Base-by-base conservation (phyloP, 768 basidiomycete species). In the Leucosporidium creatinivorum region DNA sequence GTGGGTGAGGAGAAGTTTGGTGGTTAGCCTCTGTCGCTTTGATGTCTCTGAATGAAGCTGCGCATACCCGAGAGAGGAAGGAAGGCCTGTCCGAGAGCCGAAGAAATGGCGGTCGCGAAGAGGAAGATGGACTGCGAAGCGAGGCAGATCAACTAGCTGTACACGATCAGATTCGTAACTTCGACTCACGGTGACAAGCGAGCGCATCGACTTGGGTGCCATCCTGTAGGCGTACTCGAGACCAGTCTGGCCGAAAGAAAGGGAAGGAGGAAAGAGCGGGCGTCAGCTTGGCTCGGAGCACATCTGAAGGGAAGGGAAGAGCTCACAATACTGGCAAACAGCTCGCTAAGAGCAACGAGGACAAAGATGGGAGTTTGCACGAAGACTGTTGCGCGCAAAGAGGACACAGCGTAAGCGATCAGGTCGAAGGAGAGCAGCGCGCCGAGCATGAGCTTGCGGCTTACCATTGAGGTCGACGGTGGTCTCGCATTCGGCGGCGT, bases 191-290 rank as follows among this genome's bases (percentile, higher is more conserved):
- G 89, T 89, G 65, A 93, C 89, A 65, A 92, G 84, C 52, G 88
- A 89, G 31, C 85, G 84, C 91, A 92, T 92, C 79, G 88, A 88
- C 78, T 81, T 85, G 18, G 91, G 91, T 23, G 89, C 90, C 78
- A 91, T 69, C 31, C 87, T 89, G 80, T 87, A 91, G n/a, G 89
- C 89, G 73, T 91, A 91, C 77, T 91, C 89, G 65, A 91, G 83
- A 15, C 87, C 87, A 0, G 89, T 90, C 39, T 44, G n/a, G n/a
- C n/a, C n/a, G n/a, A 13, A 17, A 44, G 39, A 13, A 44, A 15
- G 39, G 2, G 39, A 44, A 44, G 15, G 39, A 44, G 15, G 39
- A 2, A 13, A 44, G 39, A 15, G 39, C 2, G 39, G 39, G 13
- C 8, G 39, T 44, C 39, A 44, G 39, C 13, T 44, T 13, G 39